Evolutionary conservation across 345 rosid genomes (phyloP).

Genomic region (Brassica napus): Da-Ae NC_063445.1:55645001-55645500

Average conservation of each 20-base stretch:
- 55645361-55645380: background rate
- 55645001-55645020: background rate
- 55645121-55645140: too few relatives aligned
- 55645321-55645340: background rate
- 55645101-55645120: conserved; percentile 92
- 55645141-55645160: too few relatives aligned
- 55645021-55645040: conserved; percentile 48
- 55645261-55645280: too few relatives aligned
- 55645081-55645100: conserved; percentile 87
- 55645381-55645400: conserved; percentile 12
- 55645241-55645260: too few relatives aligned
- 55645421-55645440: conserved; percentile 69
- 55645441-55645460: too few relatives aligned
- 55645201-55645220: too few relatives aligned
- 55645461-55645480: too few relatives aligned
- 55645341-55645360: background rate
- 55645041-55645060: conserved; percentile 49
- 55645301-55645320: too few relatives aligned
- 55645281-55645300: conserved; percentile 97
- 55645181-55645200: too few relatives aligned
- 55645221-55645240: too few relatives aligned
- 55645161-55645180: too few relatives aligned
- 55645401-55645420: conserved; percentile 76
- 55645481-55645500: too few relatives aligned
- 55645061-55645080: conserved; percentile 61